These are phyloP conservation scores for Diplodia mutila DNA, from an alignment of 2,329 filamentous ascomycete species.

Conservation along the genomic window DNA sequence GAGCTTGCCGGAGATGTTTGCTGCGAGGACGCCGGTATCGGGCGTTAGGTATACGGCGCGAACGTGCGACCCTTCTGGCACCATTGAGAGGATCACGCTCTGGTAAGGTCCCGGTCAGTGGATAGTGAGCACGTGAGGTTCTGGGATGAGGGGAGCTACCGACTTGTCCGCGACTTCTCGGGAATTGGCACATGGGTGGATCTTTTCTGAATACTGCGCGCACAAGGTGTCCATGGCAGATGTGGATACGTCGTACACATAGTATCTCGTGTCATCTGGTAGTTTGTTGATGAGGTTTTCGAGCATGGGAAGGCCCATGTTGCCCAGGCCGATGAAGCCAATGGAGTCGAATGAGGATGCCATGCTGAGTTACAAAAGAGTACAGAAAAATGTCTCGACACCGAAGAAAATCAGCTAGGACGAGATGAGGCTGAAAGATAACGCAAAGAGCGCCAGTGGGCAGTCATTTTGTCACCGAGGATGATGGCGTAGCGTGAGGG, in stretches of 20 bases:
- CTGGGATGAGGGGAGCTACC: conserved; percentile 39
- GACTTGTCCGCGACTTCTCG: conserved; percentile 56
- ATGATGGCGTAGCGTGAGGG: not conserved
- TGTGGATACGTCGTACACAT: conserved; percentile 55
- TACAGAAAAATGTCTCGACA: too few species aligned
- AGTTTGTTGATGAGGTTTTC: conserved; percentile 55
- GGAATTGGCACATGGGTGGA: conserved; percentile 48
- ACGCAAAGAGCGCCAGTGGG: not conserved
- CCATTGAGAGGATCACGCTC: conserved; percentile 58
- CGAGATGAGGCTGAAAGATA: not conserved
- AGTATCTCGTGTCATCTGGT: conserved; percentile 47
- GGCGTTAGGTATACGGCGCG: conserved; percentile 55
- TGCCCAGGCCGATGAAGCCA: conserved; percentile 60
- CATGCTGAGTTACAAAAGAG: not conserved
- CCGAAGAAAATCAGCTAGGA: not conserved
- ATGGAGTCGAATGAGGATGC: conserved; percentile 32
- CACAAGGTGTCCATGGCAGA: conserved; percentile 49
- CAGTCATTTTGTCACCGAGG: not conserved
- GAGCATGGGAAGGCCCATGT: conserved; percentile 60
- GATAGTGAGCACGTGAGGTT: not conserved
- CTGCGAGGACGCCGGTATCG: conserved; percentile 48
- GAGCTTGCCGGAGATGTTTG: conserved; percentile 50
- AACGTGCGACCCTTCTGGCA: conserved; percentile 58
- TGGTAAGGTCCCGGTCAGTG: conserved; percentile 30
- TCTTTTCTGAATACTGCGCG: conserved; percentile 38